Evolutionary conservation across 805 yeast species (phyloP), one percentile per base, ranked within the genome.

Genomic region (Hanseniaspora nectarophila): DNA sequence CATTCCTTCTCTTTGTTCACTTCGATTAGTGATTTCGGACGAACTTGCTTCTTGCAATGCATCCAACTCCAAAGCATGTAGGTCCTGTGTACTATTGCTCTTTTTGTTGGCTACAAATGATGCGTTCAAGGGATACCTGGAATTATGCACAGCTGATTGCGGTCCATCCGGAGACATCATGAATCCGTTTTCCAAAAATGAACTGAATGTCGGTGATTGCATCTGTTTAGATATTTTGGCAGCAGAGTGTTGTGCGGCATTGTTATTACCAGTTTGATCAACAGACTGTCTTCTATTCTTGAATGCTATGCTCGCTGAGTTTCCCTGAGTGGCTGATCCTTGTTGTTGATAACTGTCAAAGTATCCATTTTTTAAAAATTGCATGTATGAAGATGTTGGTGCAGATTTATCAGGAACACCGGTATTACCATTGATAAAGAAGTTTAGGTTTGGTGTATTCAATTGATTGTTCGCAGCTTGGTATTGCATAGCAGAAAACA

Each of bases 121-220:
- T 20, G 24, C 26, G n/a, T 37, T 37, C 40, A 37, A 12, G 9
- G 40, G 40, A 4, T 18, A 23, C 21, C 40, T 16, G 12, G 40
- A 26, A 24, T 26, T 29, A 7, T 24, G 31, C 12, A 26, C 32
- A 15, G 32, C n/a, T 24, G 43, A 26, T 10, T 40, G 29, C 13
- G 44, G 20, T 10, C 45, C 52, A 13, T 40, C 52, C 8, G 52
- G 52, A 8, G 52, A 48, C 39, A 48, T 40, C 38, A 42, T 42
- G 35, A 48, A 40, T 18, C 52, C 52, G 18, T 33, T 48, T 26
- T 48, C 52, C 23, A 48, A 32, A 24, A 48, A 48, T 13, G 45
- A 24, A 12, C 34, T 48, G 21, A 48, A 48, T 6, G 26, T 40
- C 7, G 52, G 52, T 12, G 52, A 48, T n/a, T 48, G 52, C 26